Base-by-base conservation (phyloP, 768 basidiomycete species). In the Suillus alpinus region DNA sequence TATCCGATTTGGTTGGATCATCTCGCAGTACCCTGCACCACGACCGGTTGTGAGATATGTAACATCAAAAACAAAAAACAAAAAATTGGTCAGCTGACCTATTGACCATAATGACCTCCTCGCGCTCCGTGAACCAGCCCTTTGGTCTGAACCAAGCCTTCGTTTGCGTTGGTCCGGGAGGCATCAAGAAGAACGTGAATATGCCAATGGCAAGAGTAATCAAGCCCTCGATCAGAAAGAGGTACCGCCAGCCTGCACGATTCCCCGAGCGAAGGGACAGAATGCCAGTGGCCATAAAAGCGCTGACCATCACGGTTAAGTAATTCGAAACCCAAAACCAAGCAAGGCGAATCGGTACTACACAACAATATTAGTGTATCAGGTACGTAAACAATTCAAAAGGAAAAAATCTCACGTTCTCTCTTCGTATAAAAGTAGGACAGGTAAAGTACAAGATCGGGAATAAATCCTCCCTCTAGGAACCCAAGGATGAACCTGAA, bases 251-350 rank as follows among this genome's bases (percentile, higher is more conserved):
- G 10, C 86, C 85, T 31, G 79, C 81, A 34, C 76, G 72, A 0
- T 86, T 87, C 5, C 49, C 36, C 20, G 37, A 37, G 34, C 13
- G 31, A 49, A 49, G 47, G 23, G 29, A 49, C 18, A 49, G 47
- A 3, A 49, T 83, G 4, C 86, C 88, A 0, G 83, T 84, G 0
- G 86, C 89, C 9, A 89, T 67, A 70, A 92, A 89, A 2, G 84
- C 83, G 55, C 82, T 78, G 20, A 85, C 63, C 55, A 90, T 84
- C 49, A 80, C 71, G 4, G 82, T 76, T 2, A 80, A 57, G 57
- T 87, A 84, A 68, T 82, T 82, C 4, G 84, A 83, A 32, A 83
- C 77, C 87, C 86, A 91, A 77, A 89, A 89, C 65, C 80, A 83
- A 1, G 86, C 86, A 10, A 90, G 76, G n/a, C 88, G 81, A 3